phyloP scores from a whole-genome alignment of 805 yeast species.

The Jamesozyma spencerorum region DNA sequence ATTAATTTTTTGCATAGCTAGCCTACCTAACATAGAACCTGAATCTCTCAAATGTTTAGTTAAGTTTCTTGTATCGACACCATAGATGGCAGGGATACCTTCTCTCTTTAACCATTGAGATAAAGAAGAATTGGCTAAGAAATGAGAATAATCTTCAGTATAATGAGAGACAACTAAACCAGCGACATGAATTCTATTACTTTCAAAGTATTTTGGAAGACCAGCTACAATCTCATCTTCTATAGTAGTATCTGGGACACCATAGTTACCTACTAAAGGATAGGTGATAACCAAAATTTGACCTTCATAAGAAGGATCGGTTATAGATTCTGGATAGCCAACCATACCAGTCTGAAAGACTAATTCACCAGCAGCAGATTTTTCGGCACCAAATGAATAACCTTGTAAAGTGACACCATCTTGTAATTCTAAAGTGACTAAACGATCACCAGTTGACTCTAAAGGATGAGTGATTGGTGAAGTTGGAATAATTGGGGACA shows the following conservation, averaged over 20 bases:
- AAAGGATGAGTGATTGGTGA: constrained; percentile 87
- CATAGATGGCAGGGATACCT: constrained; percentile 92
- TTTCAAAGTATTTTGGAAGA: constrained; percentile 89
- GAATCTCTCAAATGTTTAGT: constrained; percentile 87
- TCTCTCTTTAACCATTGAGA: constrained; percentile 90
- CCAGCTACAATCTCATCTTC: constrained; percentile 65
- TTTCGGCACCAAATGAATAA: constrained; percentile 92
- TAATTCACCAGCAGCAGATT: constrained; percentile 87
- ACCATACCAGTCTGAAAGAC: constrained; percentile 99
- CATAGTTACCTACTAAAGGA: constrained; percentile 96
- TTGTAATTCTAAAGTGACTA: constrained; percentile 80
- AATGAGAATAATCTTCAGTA: constrained; percentile 93
- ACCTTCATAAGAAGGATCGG: constrained; percentile 97
- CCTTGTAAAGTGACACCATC: constrained; percentile 86
- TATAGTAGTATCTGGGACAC: constrained; percentile 86
- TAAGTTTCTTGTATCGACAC: constrained; percentile 92
- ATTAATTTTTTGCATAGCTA: constrained; percentile 48
- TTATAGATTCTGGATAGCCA: constrained; percentile 95
- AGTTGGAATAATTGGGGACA: constrained; percentile 43
- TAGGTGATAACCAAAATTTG: constrained; percentile 94
- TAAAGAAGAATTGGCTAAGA: constrained; percentile 82
- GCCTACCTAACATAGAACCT: constrained; percentile 90
- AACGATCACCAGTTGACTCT: constrained; percentile 70
- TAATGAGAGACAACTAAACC: constrained; percentile 95
- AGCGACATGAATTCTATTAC: constrained; percentile 85